Percentiles rank a stretch among this genome's conserved stretches.
phyloP scores from a whole-genome alignment of 306 rosid genomes.

The Arachis hypogaea region DNA sequence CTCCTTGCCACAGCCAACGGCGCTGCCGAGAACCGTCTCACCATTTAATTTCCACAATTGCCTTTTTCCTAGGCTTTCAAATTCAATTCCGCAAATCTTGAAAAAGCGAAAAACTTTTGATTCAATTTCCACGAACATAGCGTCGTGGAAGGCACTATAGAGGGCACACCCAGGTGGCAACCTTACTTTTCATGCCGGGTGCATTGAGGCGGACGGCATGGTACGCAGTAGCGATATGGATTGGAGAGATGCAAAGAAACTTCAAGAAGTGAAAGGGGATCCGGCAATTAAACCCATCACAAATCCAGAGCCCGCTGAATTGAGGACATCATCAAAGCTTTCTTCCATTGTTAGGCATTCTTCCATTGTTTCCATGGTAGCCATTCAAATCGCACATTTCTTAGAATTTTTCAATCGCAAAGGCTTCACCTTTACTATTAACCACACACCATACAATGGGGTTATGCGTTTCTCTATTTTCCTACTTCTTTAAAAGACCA shows the following conservation, averaged over 20 bases:
- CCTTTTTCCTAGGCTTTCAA: conserved; percentile 18
- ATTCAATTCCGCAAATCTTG: background rate
- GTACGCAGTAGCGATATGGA: no score
- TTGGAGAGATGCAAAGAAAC: no score
- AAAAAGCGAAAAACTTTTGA: background rate
- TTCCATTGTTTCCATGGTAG: background rate
- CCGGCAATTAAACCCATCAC: no score
- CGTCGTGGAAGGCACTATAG: no score
- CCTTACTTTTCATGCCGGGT: no score
- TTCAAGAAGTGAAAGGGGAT: no score
- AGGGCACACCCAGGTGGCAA: no score
- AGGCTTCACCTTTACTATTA: conserved; percentile 33
- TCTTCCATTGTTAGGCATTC: no score
- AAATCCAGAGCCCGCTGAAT: no score
- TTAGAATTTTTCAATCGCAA: conserved; percentile 20
- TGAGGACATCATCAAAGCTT: no score
- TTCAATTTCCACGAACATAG: background rate
- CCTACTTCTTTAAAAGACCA: background rate
- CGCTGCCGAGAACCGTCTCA: conserved; percentile 11
- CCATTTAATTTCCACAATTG: conserved; percentile 26
- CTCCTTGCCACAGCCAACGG: conserved; percentile 19
- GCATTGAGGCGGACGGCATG: no score
- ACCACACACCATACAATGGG: conserved; percentile 41
- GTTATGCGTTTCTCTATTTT: conserved; percentile 51
- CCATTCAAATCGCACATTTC: conserved; percentile 31